Percentiles rank a stretch among this genome's conserved stretches.
Conservation (phyloP, 768 basidiomycete genomes). For the Fibroporia radiculosa region DNA sequence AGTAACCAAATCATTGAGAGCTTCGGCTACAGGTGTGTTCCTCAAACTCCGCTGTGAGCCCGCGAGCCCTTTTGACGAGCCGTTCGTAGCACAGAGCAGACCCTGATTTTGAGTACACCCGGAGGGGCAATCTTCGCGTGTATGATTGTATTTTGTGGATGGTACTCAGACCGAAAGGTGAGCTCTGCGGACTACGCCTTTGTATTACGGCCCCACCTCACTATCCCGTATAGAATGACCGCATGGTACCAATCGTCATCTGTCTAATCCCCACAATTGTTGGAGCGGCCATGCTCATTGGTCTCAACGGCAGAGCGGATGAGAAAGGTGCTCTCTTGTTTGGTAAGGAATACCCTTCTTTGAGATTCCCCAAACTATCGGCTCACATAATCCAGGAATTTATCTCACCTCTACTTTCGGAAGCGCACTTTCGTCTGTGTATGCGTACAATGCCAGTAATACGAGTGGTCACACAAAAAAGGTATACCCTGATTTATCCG, state of each 20-base stretch:
- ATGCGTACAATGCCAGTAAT: conserved; percentile 60
- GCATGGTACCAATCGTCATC: conserved; percentile 55
- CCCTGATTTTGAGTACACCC: conserved; percentile 52
- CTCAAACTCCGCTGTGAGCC: background rate
- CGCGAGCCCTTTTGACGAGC: background rate
- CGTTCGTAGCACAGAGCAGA: conserved; percentile 43
- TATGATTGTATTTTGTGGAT: conserved; percentile 45
- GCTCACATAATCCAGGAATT: conserved; percentile 29
- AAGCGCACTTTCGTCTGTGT: conserved; percentile 49
- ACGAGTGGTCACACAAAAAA: conserved; percentile 64
- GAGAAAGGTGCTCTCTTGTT: conserved; percentile 49
- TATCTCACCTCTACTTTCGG: conserved; percentile 52
- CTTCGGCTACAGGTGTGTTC: conserved; percentile 56
- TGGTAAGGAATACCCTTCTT: conserved; percentile 28
- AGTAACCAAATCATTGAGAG: conserved; percentile 55
- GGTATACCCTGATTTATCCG: conserved; percentile 13
- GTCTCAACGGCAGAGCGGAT: conserved; percentile 36
- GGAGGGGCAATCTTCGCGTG: conserved; percentile 40
- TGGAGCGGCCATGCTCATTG: conserved; percentile 38
- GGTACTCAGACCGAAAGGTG: conserved; percentile 61
- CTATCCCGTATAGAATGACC: conserved; percentile 38
- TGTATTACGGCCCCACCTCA: background rate
- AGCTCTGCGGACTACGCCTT: background rate
- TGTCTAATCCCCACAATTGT: conserved; percentile 52
- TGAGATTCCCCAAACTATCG: background rate